These are phyloP conservation scores for Pilatotrama ljubarskyi DNA, from an alignment of 768 basidiomycete genomes.

Conservation along the genomic window DNA sequence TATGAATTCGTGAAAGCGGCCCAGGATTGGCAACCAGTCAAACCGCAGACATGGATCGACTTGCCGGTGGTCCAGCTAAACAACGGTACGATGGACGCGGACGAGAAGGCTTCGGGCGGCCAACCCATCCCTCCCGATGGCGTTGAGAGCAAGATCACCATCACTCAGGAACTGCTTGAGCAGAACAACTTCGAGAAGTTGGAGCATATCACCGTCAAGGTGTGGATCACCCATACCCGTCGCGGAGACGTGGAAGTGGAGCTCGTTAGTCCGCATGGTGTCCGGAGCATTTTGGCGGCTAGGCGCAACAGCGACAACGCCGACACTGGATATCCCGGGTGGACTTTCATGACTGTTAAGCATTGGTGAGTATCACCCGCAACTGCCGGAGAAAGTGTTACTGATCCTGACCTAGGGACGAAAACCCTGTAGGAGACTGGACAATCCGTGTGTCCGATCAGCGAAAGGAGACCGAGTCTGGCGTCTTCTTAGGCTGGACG, in stretches of 20 bases:
- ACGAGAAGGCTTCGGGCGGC: conserved; percentile 61
- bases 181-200: conserved; percentile 81
- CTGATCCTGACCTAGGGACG: conserved; percentile 65
- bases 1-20: conserved; percentile 81
- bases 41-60: conserved; percentile 91
- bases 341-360: conserved; percentile 98
- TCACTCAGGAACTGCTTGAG: conserved; percentile 66
- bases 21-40: conserved; percentile 80
- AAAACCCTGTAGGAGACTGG: conserved; percentile 90
- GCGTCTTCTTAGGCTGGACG: conserved; percentile 84
- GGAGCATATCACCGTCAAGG: conserved; percentile 90
- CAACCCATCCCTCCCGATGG: conserved; percentile 66
- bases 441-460: conserved; percentile 85
- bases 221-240: conserved; percentile 87
- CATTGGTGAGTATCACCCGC: conserved; percentile 93
- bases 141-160: conserved; percentile 58
- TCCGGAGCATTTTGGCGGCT: conserved; percentile 82
- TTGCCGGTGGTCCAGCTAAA: conserved; percentile 69
- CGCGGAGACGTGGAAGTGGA: conserved; percentile 95
- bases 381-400: conserved; percentile 1
- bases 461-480: conserved; percentile 53
- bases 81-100: conserved; percentile 55
- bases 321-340: conserved; percentile 78
- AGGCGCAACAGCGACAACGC: conserved; percentile 65
- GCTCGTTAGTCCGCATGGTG: conserved; percentile 78